Base-by-base conservation (phyloP, 176 grass and related monocot genomes). In the Puya raimondii region DNA sequence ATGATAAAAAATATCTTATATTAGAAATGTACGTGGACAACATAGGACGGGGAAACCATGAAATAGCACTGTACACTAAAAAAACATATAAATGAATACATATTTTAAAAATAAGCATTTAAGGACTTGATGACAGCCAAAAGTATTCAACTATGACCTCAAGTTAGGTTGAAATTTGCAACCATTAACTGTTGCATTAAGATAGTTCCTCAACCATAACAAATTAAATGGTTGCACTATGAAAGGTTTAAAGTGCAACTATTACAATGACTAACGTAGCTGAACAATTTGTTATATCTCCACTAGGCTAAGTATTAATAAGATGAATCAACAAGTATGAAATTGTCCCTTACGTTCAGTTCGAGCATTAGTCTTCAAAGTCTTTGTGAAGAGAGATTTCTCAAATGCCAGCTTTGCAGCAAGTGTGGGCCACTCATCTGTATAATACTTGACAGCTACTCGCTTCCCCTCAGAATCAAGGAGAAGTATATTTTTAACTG, bases 371-470 rank as follows among this genome's bases (percentile, higher is more conserved):
- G 56, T 9, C 56, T 61, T 61, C 17, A 22, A 20, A 61, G 56
- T 61, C 56, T 61, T 61, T 7, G 56, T 61, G 22, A 61, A 61
- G 17, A 61, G 21, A 18, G 56, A 61, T 61, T 61, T 61, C 16
- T 61, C 56, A 61, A 61, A 61, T 61, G n/a, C 56, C 56, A 61
- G 9, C 56, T 61, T 61, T 61, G 56, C 16, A 61, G 56, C 56
- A 61, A 61, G 56, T 61, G 56, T 61, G 17, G 56, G 17, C 17
- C 56, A 61, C 3, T 61, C 56, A 61, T 61, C 16, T 22, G 56
- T 61, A 61, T 61, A 61, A 61, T 61, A 61, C 56, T 61, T 61
- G n/a, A 61, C 56, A 61, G 56, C 56, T 61, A 61, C 56, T 61
- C 56, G 56, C 16, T 61, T 61, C 21, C 56, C 56, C 56, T 61